Percentiles rank a stretch among this genome's conserved stretches.
Conservation (phyloP, 805 yeast genomes). For the Wickerhamiella slavikovae region DNA sequence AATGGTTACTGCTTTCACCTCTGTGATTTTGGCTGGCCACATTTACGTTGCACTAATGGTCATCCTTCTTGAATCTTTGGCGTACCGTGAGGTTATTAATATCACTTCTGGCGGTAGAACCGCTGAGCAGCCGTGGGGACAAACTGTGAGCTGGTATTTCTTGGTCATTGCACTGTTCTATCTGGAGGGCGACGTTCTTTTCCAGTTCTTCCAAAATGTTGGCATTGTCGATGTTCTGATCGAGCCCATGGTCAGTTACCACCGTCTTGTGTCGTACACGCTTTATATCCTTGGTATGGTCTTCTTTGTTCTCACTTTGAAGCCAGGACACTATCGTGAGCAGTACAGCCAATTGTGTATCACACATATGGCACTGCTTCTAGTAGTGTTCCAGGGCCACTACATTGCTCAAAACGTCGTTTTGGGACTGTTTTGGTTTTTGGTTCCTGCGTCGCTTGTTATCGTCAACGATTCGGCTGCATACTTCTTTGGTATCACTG, state of each 20-base stretch:
- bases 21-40: constrained; percentile 65
- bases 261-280: constrained; percentile 65
- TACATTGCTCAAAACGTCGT: constrained; percentile 75
- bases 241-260: constrained; percentile 48
- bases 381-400: constrained; percentile 88
- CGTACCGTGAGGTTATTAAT: constrained; percentile 79
- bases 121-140: constrained; percentile 64
- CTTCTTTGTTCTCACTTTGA: constrained; percentile 70
- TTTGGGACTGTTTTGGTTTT: constrained; percentile 85
- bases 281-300: constrained; percentile 75
- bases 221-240: constrained; percentile 33
- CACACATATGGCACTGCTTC: constrained; percentile 78
- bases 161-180: constrained; percentile 72
- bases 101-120: constrained; percentile 69
- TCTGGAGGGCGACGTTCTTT: constrained; percentile 68
- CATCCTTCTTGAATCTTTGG: constrained; percentile 52
- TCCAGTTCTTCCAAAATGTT: constrained; percentile 38
- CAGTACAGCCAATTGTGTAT: constrained; percentile 88
- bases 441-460: constrained; percentile 78
- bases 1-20: constrained; percentile 60
- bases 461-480: constrained; percentile 93
- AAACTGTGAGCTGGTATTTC: constrained; percentile 82
- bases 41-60: constrained; percentile 57
- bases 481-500: constrained; percentile 88
- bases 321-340: constrained; percentile 73